Conservation (phyloP, 2,329 filamentous ascomycete species). For the Curvularia sp. region DNA sequence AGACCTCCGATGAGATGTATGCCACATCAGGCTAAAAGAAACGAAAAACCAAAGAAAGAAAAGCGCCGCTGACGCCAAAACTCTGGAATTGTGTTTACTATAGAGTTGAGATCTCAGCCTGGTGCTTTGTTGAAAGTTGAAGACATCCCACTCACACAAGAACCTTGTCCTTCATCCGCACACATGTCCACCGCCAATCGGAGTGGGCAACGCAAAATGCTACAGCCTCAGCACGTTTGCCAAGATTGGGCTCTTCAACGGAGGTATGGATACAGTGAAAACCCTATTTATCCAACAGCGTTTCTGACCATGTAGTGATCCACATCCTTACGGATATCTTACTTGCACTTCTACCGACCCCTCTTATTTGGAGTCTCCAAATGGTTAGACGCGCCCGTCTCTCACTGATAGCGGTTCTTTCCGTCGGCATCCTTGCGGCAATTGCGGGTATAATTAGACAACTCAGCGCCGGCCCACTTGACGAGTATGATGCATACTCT, state of each 20-base stretch:
- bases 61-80: too few relatives aligned
- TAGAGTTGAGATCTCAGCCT: too few relatives aligned
- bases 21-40: too few relatives aligned
- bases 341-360: constrained; percentile 54
- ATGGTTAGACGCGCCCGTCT: constrained; percentile 54
- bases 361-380: constrained; percentile 54
- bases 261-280: constrained; percentile 39
- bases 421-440: constrained; percentile 53
- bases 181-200: constrained; percentile 40
- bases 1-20: too few relatives aligned
- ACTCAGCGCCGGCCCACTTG: constrained; percentile 46
- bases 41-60: too few relatives aligned
- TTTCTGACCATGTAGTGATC: constrained; percentile 30
- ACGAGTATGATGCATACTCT: constrained; percentile 48
- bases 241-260: constrained; percentile 58
- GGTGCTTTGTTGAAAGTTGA: too few relatives aligned
- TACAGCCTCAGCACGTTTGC: constrained; percentile 53
- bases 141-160: too few relatives aligned
- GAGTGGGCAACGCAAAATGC: constrained; percentile 51
- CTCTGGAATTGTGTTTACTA: too few relatives aligned
- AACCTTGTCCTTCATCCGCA: too few relatives aligned
- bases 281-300: not conserved
- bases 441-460: constrained; percentile 55
- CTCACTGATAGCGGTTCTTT: constrained; percentile 48
- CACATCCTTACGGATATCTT: constrained; percentile 53